These are phyloP conservation scores for Xerocomus brunneocitrinus DNA, from an alignment of 768 basidiomycete species.

Conservation along the genomic window DNA sequence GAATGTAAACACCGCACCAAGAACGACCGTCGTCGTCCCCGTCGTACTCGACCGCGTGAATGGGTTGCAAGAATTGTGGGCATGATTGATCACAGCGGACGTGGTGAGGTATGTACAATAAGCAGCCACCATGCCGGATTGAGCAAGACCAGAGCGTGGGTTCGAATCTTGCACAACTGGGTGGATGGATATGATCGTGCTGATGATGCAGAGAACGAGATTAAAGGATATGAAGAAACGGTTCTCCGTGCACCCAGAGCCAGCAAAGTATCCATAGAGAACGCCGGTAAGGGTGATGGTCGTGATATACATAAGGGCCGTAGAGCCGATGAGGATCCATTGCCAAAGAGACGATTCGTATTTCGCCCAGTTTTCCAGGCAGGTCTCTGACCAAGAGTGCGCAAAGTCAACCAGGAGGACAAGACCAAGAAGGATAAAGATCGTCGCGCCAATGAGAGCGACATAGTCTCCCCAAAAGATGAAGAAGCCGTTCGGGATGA, in stretches of 20 bases:
- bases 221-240: constrained; percentile 98
- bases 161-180: constrained; percentile 89
- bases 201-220: constrained; percentile 70
- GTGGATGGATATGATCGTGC: constrained; percentile 79
- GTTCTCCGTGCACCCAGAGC: constrained; percentile 83
- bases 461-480: constrained; percentile 97
- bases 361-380: constrained; percentile 93
- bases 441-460: constrained; percentile 83
- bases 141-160: constrained; percentile 90
- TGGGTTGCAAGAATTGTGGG: constrained; percentile 85
- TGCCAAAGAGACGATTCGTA: constrained; percentile 89
- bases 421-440: constrained; percentile 96
- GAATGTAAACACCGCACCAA: constrained; percentile 96
- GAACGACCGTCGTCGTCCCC: constrained; percentile 78
- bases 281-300: constrained; percentile 83
- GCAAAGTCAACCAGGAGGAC: constrained; percentile 98
- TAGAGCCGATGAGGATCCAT: constrained; percentile 91
- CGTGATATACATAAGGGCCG: constrained; percentile 80
- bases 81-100: constrained; percentile 91
- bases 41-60: constrained; percentile 66
- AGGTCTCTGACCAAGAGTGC: constrained; percentile 97
- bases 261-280: constrained; percentile 89
- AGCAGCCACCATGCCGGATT: constrained; percentile 94
- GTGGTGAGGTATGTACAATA: constrained; percentile 96
- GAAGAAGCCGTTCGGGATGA: constrained; percentile 96